phyloP scores from a whole-genome alignment of 805 yeast species.

The Isabelozyma rhagii region DNA sequence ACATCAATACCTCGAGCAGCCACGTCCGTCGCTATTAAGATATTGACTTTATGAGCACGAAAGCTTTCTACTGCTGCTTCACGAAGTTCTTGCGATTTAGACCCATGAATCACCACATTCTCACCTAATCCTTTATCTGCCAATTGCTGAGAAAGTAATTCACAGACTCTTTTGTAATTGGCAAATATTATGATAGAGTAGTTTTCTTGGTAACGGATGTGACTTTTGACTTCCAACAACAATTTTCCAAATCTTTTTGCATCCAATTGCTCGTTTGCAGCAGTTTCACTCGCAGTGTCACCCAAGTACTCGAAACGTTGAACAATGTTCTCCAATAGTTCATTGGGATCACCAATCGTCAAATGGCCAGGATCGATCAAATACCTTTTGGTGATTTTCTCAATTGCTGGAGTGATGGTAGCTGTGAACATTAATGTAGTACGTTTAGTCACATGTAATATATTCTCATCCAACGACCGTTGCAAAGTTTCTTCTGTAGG shows the following conservation, averaged over 20 bases:
- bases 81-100: constrained; percentile 79
- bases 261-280: constrained; percentile 24
- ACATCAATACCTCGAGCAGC: constrained; percentile 96
- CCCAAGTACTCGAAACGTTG: constrained; percentile 55
- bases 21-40: constrained; percentile 88
- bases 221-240: constrained; percentile 31
- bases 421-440: constrained; percentile 93
- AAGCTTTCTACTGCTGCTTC: constrained; percentile 70
- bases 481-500: constrained; percentile 35
- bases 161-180: constrained; percentile 73
- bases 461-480: constrained; percentile 30
- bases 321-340: constrained; percentile 62
- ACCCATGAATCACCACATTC: constrained; percentile 73
- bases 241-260: constrained; percentile 42
- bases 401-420: constrained; percentile 77
- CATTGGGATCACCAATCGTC: constrained; percentile 64
- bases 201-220: constrained; percentile 33
- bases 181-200: constrained; percentile 70
- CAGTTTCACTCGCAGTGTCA: constrained; percentile 6
- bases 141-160: constrained; percentile 55
- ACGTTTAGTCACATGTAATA: constrained; percentile 36
- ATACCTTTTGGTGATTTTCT: constrained; percentile 61
- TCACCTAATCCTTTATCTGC: constrained; percentile 38
- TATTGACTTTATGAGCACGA: constrained; percentile 50
- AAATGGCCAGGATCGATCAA: constrained; percentile 60